Base-by-base conservation (phyloP, 2,329 filamentous ascomycete genomes). In the Lachnellula hyalina region DNA sequence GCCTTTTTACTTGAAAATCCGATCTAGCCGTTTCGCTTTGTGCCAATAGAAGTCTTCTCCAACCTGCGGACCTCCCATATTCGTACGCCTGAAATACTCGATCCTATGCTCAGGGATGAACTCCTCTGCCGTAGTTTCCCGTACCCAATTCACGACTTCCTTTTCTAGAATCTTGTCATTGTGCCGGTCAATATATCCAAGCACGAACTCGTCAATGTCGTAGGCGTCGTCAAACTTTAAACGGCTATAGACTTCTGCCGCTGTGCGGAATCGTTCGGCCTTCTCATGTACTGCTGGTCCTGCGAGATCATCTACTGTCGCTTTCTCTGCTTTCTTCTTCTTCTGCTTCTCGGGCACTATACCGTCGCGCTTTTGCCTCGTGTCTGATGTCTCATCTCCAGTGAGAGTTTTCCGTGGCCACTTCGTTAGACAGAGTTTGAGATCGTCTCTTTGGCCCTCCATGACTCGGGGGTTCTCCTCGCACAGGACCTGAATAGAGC, bases 51-150 rank as follows among this genome's bases (percentile, higher is more conserved):
- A 68, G 64, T 84, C 61, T 80, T 77, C 57, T 71, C 74, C 61
- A 73, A 73, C 57, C 78, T 70, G 62, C 84, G 72, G 17, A 78
- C 67, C 4, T 63, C 65, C 35, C 44, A 42, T 55, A 81, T 78
- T 40, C 48, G 47, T 57, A 81, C 76, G 73, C 67, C 77, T 81
- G 63, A 86, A 85, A 66, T 83, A 85, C 53, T 83, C 65, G 58
- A 86, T 82, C 15, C 83, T 74, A 63, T 85, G 82, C 68, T 85
- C 80, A 6, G 83, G 83, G 53, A 86, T 85, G 63, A 84, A 86
- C 67, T 86, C 83, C 56, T 85, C 81, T 59, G 85, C 78, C 34
- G 82, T 63, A 7, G 55, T 54, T 11, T 65, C 61, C 4, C 21
- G 49, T 4, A 51, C 51, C 63, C 63, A 65, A 11, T 52, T 45